Base-by-base conservation (phyloP, 148 eudicot genomes). In the Polygonum maritimum region DNA sequence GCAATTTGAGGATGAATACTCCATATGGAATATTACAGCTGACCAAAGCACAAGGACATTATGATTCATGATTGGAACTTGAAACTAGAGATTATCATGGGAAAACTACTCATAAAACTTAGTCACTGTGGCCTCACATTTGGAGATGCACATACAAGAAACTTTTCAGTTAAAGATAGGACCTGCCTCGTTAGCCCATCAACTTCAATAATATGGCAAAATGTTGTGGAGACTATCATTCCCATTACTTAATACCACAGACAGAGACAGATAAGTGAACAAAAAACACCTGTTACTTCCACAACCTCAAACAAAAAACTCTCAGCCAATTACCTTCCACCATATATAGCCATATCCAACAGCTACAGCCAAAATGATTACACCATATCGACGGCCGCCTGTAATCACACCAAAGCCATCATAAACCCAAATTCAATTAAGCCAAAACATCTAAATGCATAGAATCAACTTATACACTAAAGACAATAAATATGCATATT, bases 271-370 rank as follows among this genome's bases (percentile, higher is more conserved):
- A 67, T 21, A 2, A 5, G n/a, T 0, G 7, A 67, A 44, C 47
- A 62, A 6, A 12, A 67, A 67, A 15, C 40, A 67, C 19, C 71
- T 36, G 15, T 36, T 41, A 5, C 6, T 36, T 67, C 5, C 21
- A 33, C 6, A 67, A 63, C 70, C 18, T 36, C n/a, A 67, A 67
- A 67, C 15, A 11, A 15, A 26, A 60, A 67, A 36, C 7, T 67
- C 45, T 5, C 21, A 67, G 71, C 76, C 76, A 57, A 5, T 83
- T 92, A 95, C 99, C 99, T 95, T 95, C 99, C 99, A 95, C 99
- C 99, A 92, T 78, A 86, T 81, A 77, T 89, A 92, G 77, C 97
- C 98, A 76, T 81, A 87, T 57, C 97, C 99, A 44, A 86, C 80
- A 79, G 84, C 89, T 48, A 89, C 82, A 48, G 87, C 83, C 31